A percentile compares a stretch with the other conserved stretches of the same genome.
Evolutionary conservation across 495 filamentous ascomycete species (phyloP).

Genomic region (Hypomontagnella monticulosa): DNA sequence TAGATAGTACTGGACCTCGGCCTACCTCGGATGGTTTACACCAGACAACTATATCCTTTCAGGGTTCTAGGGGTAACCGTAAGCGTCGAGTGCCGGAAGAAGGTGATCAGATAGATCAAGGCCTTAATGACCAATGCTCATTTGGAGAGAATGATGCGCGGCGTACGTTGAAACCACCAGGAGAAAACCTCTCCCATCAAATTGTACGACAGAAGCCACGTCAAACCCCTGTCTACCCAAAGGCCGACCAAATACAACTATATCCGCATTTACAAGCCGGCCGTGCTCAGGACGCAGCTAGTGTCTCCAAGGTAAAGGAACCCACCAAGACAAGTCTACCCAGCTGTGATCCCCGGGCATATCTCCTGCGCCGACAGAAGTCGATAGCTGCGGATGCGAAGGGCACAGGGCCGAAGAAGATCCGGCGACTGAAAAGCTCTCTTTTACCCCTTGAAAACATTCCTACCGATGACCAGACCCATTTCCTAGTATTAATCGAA

Average conservation of each 20-base stretch:
- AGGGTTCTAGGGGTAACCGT: background rate
- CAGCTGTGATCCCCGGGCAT: constrained; percentile 51
- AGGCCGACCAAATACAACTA: background rate
- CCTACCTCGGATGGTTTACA: constrained; percentile 18
- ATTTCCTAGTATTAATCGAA: constrained; percentile 40
- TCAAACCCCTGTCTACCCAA: background rate
- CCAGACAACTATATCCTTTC: constrained; percentile 41
- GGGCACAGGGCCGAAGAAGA: constrained; percentile 38
- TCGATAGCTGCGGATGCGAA: constrained; percentile 38
- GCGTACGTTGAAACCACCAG: background rate
- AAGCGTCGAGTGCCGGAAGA: constrained; percentile 11
- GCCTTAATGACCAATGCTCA: background rate
- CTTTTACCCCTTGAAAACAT: constrained; percentile 58
- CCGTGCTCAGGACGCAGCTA: constrained; percentile 4
- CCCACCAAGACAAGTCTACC: constrained; percentile 46
- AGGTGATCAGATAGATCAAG: background rate
- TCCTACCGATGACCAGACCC: constrained; percentile 41
- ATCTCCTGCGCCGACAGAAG: constrained; percentile 53
- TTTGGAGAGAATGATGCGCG: background rate
- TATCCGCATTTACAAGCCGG: background rate
- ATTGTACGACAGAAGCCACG: constrained; percentile 2
- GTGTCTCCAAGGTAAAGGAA: constrained; percentile 16
- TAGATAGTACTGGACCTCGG: background rate
- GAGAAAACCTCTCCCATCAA: constrained; percentile 3
- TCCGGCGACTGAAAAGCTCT: constrained; percentile 52